Base-by-base conservation (phyloP, 352 stramenopile species). In the Pseudoperonospora humuli region DNA sequence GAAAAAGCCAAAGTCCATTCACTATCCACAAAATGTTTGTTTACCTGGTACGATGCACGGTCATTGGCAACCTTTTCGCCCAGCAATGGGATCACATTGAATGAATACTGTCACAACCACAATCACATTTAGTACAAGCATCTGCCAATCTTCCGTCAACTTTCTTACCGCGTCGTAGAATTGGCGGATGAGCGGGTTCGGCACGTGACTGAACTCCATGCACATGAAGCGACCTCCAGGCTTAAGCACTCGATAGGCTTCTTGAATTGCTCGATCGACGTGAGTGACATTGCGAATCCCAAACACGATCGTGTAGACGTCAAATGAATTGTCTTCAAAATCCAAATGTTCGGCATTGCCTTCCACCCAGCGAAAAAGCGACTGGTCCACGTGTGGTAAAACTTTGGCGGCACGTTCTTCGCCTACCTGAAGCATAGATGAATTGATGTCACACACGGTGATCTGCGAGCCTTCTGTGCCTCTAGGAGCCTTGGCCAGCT, bases 301-400 rank as follows among this genome's bases (percentile, higher is more conserved):
- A 71, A 99, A 99, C 3, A 96, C 93, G 62, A 99, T 99, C 11
- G 96, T 99, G 61, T 99, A 98, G 17, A 97, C 71, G 67, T 99
- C 96, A 62, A 99, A 99, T 28, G 81, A 87, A 61, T 97, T 84
- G 59, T 95, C 77, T 32, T 84, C 68, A 50, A 99, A 99, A 37
- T 76, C 77, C 24, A 99, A 73, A 39, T 84, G 64, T 75, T 99
- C 95, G 2, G 96, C 96, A 66, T 99, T 97, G 37, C 92, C 96
- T 62, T 98, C 73, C 13, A 93, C 70, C 75, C 96, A 98, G 19
- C 64, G 62, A 50, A 95, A 88, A 37, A 91, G 61, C n/a, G 57
- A 53, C 27, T 49, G 51, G 49, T 75, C 51, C 49, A 75, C 62
- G 34, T 76, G 51, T 7, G 75, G 70, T 31, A 86, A 47, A 44